These are phyloP conservation scores for Colletotrichum nymphaeae DNA, from an alignment of 2,329 filamentous ascomycete species.

Conservation along the genomic window DNA sequence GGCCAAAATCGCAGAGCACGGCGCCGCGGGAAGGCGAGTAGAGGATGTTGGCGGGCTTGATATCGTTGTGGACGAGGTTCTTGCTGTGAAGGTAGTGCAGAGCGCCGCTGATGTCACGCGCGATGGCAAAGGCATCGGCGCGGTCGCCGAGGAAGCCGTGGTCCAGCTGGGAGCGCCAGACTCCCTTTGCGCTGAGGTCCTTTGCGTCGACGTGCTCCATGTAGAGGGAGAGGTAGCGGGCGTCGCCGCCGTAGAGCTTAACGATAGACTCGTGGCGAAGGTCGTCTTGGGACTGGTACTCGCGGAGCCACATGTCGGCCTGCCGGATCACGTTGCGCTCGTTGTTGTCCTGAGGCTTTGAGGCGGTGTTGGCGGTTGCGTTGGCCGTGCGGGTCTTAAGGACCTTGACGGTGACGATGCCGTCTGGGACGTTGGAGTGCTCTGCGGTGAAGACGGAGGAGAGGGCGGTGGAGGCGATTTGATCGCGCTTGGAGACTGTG, in stretches of 20 bases:
- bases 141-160: conserved; percentile 63
- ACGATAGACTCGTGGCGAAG: conserved; percentile 69
- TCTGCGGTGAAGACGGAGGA: conserved; percentile 68
- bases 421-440: conserved; percentile 63
- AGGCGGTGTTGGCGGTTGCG: conserved; percentile 45
- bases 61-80: conserved; percentile 69
- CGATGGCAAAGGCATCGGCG: conserved; percentile 62
- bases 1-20: conserved; percentile 70
- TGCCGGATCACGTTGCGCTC: conserved; percentile 69
- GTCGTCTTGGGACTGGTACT: conserved; percentile 66
- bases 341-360: conserved; percentile 60
- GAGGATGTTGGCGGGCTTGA: conserved; percentile 71
- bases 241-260: conserved; percentile 68
- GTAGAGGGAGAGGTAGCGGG: conserved; percentile 68
- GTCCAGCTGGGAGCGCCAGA: conserved; percentile 60
- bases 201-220: conserved; percentile 71
- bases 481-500: conserved; percentile 64
- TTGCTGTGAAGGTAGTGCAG: conserved; percentile 67
- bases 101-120: conserved; percentile 65
- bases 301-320: conserved; percentile 70
- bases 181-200: conserved; percentile 60
- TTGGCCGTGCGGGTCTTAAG: conserved; percentile 62
- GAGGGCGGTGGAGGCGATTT: conserved; percentile 65
- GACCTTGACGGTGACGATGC: conserved; percentile 70
- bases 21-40: conserved; percentile 69